Base-by-base conservation (phyloP, 306 rosid species). In the Canavalia gladiata region DNA sequence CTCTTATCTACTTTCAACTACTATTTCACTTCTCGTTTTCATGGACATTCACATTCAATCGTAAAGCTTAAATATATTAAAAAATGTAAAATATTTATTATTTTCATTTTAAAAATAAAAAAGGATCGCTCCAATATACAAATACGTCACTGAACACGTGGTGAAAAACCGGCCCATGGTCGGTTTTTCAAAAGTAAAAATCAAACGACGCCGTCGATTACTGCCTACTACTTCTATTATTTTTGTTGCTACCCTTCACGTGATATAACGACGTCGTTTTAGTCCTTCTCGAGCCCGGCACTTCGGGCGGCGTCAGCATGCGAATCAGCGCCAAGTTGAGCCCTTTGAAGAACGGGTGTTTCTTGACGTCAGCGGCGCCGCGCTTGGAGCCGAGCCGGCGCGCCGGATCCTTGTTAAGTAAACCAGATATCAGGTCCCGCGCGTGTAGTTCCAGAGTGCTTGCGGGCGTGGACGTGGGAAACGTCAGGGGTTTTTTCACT, bases 351-450 rank as follows among this genome's bases (percentile, higher is more conserved):
- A 93, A 93, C 0, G 97, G 88, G 8, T 93, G 99, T 57, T 89
- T 89, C 85, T 91, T 95, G 35, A 95, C 90, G 75, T 95, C 99
- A 18, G 98, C 98, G 0, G 99, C 92, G 7, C 99, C 99, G 7
- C 97, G 92, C 85, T 91, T 91, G 46, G 99, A 93, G 50, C 99
- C 99, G 31, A 95, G 93, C 6, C 99, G 77, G 1, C 69, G 76
- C 10, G 58, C 78, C 66, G 99, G 97, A 10, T 95, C 97, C 60
- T 95, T 95, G 82, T 86, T 72, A 0, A 95, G 82, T 78, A 93
- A 63, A 4, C 85, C 76, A 47, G 87, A 49, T 3, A 95, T 90
- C 3, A 95, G 73, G 42, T 90, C 98, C 10, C 94, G 94, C 66
- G 96, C 99, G 94, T 91, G 90, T 0, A 25, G 45, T 74, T 93